Evolutionary conservation across 1,284 basidiomycete species (phyloP).

Genomic region (Trametes versicolor): DNA sequence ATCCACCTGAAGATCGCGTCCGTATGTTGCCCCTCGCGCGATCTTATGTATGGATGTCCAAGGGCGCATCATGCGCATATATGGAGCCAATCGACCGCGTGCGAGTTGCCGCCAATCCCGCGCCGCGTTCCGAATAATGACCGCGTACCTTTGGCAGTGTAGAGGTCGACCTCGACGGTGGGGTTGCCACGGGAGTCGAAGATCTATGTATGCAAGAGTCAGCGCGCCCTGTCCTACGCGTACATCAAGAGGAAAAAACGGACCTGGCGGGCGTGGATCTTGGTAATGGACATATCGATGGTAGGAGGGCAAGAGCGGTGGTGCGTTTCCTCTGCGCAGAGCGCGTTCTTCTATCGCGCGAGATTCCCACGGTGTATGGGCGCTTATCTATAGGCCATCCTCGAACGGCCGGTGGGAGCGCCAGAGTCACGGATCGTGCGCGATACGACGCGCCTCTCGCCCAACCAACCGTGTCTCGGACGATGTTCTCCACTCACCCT

Average conservation of each 20-base stretch:
- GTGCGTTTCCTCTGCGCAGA: conserved; percentile 18
- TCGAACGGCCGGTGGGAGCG: conserved; percentile 15
- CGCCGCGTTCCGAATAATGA: conserved; percentile 18
- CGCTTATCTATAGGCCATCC: conserved; percentile 29
- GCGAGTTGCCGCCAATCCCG: conserved; percentile 2
- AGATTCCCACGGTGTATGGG: conserved; percentile 30
- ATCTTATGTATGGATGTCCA: neutral
- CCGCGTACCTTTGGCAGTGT: conserved; percentile 81
- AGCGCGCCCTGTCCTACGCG: conserved; percentile 7
- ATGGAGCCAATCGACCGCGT: neutral
- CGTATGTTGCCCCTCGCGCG: neutral
- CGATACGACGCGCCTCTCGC: conserved; percentile 2
- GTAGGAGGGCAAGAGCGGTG: conserved; percentile 36
- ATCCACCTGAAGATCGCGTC: conserved; percentile 8
- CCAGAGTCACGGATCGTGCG: conserved; percentile 18
- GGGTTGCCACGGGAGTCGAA: conserved; percentile 98
- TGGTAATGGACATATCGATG: conserved; percentile 82
- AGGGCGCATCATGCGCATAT: neutral
- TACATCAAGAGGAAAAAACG: conserved; percentile 26
- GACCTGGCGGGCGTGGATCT: conserved; percentile 91
- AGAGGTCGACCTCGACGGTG: conserved; percentile 94
- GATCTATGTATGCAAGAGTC: conserved; percentile 83
- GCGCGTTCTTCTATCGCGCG: conserved; percentile 31
- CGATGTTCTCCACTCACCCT: neutral
- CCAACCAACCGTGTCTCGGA: neutral